Percentiles rank a stretch among this genome's conserved stretches.
phyloP scores from a whole-genome alignment of 148 eudicot species.

The Arctostaphylos glauca region DNA sequence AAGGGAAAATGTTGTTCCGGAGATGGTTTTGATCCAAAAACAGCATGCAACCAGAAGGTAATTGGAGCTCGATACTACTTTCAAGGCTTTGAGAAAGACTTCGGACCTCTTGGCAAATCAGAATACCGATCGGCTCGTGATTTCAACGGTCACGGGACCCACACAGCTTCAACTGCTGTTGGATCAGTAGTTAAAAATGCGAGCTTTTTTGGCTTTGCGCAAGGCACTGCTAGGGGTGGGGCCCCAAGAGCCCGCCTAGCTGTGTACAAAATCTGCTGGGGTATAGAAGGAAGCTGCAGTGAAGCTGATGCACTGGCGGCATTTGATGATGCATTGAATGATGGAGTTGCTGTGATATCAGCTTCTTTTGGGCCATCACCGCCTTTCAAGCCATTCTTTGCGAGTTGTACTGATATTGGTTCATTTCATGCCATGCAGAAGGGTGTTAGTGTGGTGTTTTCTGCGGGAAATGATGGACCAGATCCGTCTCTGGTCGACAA shows the following conservation, averaged over 20 bases:
- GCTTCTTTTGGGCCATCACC: conserved; percentile 34
- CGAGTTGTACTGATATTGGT: conserved; percentile 33
- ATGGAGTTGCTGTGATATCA: conserved; percentile 45
- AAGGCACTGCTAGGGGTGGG: conserved; percentile 48
- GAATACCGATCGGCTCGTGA: conserved; percentile 44
- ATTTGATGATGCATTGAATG: conserved; percentile 45
- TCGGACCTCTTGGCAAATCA: conserved; percentile 14
- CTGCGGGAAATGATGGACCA: conserved; percentile 50
- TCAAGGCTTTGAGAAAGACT: conserved; percentile 32
- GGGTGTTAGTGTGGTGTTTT: conserved; percentile 44
- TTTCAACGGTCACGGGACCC: conserved; percentile 47
- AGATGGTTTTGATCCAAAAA: conserved; percentile 32
- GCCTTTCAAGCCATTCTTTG: conserved; percentile 29
- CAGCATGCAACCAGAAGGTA: conserved; percentile 41
- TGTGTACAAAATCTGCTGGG: conserved; percentile 52
- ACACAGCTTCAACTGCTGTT: conserved; percentile 50
- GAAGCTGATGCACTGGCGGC: conserved; percentile 44
- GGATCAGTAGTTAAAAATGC: conserved; percentile 36
- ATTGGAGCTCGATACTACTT: conserved; percentile 40
- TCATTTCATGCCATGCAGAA: conserved; percentile 47
- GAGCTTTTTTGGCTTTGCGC: conserved; percentile 30
- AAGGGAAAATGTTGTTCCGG: conserved; percentile 39
- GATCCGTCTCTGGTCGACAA: conserved; percentile 36
- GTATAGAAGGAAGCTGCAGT: conserved; percentile 22
- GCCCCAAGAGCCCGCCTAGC: conserved; percentile 51